Conservation (phyloP, 176 grass and related monocot genomes). For the Triticum turgidum region DNA sequence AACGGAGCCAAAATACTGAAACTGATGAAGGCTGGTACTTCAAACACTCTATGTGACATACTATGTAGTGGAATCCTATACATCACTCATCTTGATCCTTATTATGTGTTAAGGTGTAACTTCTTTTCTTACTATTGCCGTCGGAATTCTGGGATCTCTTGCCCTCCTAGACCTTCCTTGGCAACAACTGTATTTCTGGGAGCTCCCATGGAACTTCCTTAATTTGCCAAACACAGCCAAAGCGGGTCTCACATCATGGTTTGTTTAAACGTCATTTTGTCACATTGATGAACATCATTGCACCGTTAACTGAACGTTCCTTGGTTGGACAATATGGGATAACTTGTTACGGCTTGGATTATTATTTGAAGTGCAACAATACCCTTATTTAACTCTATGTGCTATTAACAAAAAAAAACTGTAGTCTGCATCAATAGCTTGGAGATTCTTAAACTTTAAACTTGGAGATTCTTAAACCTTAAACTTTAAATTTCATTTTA, state of each 20-base stretch:
- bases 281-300: background rate
- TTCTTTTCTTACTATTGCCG: background rate
- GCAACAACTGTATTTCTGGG: background rate
- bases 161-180: background rate
- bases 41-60: background rate
- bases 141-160: background rate
- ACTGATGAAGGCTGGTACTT: background rate
- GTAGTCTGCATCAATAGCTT: too few relatives aligned
- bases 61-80: background rate
- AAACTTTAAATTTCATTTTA: too few relatives aligned
- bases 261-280: background rate
- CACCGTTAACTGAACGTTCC: background rate
- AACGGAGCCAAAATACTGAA: background rate
- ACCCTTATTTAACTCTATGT: background rate
- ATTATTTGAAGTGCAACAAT: background rate
- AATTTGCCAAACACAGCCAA: background rate
- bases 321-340: background rate
- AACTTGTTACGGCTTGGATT: background rate
- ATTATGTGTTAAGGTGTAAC: background rate
- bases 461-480: too few relatives aligned
- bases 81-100: background rate
- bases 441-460: too few relatives aligned
- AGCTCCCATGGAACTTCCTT: background rate
- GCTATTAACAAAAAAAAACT: background rate
- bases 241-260: background rate